Percentiles rank a stretch among this genome's conserved stretches.
These are phyloP conservation scores for Capronia americana DNA, from an alignment of 2,329 filamentous ascomycete genomes.

Conservation along the genomic window DNA sequence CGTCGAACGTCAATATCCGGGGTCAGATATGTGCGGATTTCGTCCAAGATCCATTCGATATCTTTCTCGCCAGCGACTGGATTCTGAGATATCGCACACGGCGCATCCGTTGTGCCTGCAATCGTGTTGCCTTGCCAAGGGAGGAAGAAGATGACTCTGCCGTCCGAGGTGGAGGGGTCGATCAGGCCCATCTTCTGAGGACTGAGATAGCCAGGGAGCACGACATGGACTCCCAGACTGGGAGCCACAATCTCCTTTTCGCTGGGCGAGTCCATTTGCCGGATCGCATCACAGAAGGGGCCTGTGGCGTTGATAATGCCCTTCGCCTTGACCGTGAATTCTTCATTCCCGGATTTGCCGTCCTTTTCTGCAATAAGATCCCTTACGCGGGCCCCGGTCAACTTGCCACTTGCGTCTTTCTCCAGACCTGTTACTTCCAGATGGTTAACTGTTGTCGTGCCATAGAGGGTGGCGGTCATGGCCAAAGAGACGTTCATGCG, in stretches of 20 bases:
- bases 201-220: slow-evolving; percentile 85
- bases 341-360: slow-evolving; percentile 64
- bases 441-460: slow-evolving; percentile 82
- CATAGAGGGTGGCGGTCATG: slow-evolving; percentile 87
- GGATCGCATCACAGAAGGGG: slow-evolving; percentile 85
- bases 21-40: slow-evolving; percentile 80
- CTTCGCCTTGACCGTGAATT: slow-evolving; percentile 72
- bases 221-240: slow-evolving; percentile 82
- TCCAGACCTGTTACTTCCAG: slow-evolving; percentile 77
- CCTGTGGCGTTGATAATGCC: slow-evolving; percentile 89
- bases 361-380: slow-evolving; percentile 72
- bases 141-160: slow-evolving; percentile 89
- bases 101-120: slow-evolving; percentile 83
- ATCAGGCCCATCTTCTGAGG: slow-evolving; percentile 81
- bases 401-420: slow-evolving; percentile 74
- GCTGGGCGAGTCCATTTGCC: slow-evolving; percentile 78
- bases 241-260: slow-evolving; percentile 82
- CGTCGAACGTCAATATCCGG: slow-evolving; percentile 84
- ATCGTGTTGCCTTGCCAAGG: slow-evolving; percentile 94
- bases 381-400: slow-evolving; percentile 75
- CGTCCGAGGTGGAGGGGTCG: slow-evolving; percentile 84
- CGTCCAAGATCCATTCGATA: slow-evolving; percentile 85
- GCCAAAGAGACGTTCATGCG: slow-evolving; percentile 90
- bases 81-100: slow-evolving; percentile 73
- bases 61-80: slow-evolving; percentile 81